Conservation (phyloP, 2,329 filamentous ascomycete genomes). For the Clarireedia homoeocarpa region DNA sequence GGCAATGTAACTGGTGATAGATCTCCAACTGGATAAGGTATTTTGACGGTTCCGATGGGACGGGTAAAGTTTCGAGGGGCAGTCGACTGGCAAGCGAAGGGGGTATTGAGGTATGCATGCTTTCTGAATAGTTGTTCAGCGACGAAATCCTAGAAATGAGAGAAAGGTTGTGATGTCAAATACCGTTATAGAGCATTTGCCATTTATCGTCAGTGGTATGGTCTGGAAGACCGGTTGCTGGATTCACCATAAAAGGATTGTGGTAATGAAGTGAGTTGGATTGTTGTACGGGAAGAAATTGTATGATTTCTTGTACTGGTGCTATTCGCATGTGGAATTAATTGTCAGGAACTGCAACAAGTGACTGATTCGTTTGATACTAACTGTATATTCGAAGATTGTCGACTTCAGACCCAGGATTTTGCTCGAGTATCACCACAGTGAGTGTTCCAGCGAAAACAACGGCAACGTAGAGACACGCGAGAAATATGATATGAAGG, state of each 20-base stretch:
- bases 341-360: neutral
- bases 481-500: neutral
- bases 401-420: neutral
- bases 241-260: neutral
- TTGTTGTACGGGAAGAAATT: neutral
- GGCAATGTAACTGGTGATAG: neutral
- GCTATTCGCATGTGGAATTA: neutral
- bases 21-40: neutral
- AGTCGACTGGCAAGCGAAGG: neutral
- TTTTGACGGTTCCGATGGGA: neutral
- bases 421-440: neutral
- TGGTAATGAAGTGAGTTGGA: neutral
- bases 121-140: neutral
- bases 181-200: constrained; percentile 2
- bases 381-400: neutral
- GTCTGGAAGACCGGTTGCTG: neutral
- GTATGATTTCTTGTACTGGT: constrained; percentile 1
- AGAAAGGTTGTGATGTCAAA: neutral
- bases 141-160: neutral
- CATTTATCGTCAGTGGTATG: neutral
- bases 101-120: neutral
- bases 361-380: neutral
- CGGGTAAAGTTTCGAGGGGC: neutral
- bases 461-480: neutral
- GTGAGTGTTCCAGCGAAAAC: neutral